Evolutionary conservation across 495 filamentous ascomycete species (phyloP).

Genomic region (Hypoxylon perforatum): DNA sequence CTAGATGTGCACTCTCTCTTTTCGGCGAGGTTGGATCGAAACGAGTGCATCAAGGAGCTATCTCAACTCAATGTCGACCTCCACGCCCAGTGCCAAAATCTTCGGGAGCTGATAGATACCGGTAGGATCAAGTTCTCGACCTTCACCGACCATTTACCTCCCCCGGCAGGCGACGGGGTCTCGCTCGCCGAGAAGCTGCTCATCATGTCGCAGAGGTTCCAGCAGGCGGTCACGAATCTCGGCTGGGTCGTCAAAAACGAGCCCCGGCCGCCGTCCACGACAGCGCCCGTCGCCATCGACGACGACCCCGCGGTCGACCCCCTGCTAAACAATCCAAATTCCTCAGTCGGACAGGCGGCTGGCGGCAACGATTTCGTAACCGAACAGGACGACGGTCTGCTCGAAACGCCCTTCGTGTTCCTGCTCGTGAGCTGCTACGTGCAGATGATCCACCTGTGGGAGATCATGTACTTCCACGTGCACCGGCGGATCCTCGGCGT

Average conservation of each 20-base stretch:
- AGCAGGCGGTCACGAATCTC: conserved; percentile 35
- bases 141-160: conserved; percentile 23
- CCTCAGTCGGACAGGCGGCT: not conserved
- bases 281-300: not conserved
- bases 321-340: not conserved
- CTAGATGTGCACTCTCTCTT: conserved; percentile 34
- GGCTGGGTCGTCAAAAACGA: conserved; percentile 35
- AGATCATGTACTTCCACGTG: conserved; percentile 33
- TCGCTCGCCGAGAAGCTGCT: conserved; percentile 36
- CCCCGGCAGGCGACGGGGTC: conserved; percentile 25
- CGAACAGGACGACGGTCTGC: not conserved
- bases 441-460: conserved; percentile 30
- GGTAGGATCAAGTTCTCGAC: conserved; percentile 22
- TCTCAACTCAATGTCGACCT: conserved; percentile 36
- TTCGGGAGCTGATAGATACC: conserved; percentile 8
- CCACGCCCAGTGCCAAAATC: conserved; percentile 2
- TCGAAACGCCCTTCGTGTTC: conserved; percentile 23
- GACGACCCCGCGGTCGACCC: conserved; percentile 1
- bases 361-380: not conserved
- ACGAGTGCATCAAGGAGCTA: conserved; percentile 33
- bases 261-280: not conserved
- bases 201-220: conserved; percentile 35
- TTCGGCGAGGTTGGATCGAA: conserved; percentile 25
- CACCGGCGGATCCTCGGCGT: conserved; percentile 6
- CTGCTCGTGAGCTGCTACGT: conserved; percentile 36